Evolutionary conservation across 2,329 filamentous ascomycete genomes (phyloP), one percentile per base, ranked within the genome.

Genomic region (Dryadomyces quercivorus): DNA sequence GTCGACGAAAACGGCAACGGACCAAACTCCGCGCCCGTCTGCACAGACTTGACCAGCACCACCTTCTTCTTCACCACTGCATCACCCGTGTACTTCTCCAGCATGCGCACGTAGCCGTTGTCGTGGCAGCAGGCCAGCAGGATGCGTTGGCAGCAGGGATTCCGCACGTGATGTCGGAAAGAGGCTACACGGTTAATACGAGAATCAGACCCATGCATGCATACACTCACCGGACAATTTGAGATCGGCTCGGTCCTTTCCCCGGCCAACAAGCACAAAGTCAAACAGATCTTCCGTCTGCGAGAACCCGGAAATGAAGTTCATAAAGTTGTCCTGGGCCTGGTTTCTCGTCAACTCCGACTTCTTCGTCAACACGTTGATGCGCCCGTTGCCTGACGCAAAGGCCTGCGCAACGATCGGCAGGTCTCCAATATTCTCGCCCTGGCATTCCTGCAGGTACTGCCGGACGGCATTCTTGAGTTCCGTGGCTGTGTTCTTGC

Each of bases 71-170:
- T n/a, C 26, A 21, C 26, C 1, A 10, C 51, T 9, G 9, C 22
- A 15, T 38, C 42, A 20, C 15, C 18, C 1, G 26, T 20, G 31
- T 13, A 44, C 31, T 46, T 46, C 15, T 52, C 51, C n/a, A 52
- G 51, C 43, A 46, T 36, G 26, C 51, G 51, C 42, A 52, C 51
- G 18, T 52, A 52, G 42, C 51, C 51, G 26, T 52, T 52, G 43
- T 52, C 51, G 31, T 52, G 51, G 42, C 51, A 52, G 42, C 51
- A 46, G 18, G 51, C 51, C 42, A 52, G 42, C 4, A 52, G 18
- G 18, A 52, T 46, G 22, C 8, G 42, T 5, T 46, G 51, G 51
- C 51, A 52, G 26, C 42, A 52, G 12, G 51, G 51, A 18, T 52
- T 52, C 3, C 38, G n/a, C 12, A 52, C n/a, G 31, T 36, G 36